Percentiles rank a stretch among this genome's conserved stretches.
Conservation (phyloP, 2,329 filamentous ascomycete genomes). For the Mycogone perniciosa region DNA sequence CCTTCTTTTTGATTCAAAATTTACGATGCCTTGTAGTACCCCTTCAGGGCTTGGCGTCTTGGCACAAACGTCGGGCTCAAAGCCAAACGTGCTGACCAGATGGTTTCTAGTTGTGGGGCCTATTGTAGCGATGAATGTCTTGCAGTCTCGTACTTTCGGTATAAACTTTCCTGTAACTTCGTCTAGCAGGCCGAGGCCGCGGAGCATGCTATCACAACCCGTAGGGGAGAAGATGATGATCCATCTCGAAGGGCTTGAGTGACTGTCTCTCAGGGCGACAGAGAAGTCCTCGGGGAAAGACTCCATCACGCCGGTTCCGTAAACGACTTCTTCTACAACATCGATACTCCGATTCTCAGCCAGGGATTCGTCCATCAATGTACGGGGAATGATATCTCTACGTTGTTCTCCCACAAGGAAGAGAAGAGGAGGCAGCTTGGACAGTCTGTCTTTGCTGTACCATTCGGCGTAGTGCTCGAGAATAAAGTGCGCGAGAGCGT, state of each 20-base stretch:
- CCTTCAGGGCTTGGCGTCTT: conserved; percentile 77
- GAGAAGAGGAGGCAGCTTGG: conserved; percentile 57
- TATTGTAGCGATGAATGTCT: conserved; percentile 73
- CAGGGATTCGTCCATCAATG: conserved; percentile 55
- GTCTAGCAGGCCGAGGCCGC: conserved; percentile 47
- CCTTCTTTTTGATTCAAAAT: conserved; percentile 15
- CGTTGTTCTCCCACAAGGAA: conserved; percentile 89
- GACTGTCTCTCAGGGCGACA: conserved; percentile 40
- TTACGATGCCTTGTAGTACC: conserved; percentile 60
- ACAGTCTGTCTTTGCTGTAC: conserved; percentile 33
- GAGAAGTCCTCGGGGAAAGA: conserved; percentile 67
- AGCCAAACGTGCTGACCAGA: conserved; percentile 57
- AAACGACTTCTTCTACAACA: conserved; percentile 77
- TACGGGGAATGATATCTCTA: conserved; percentile 82
- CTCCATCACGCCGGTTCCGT: conserved; percentile 77
- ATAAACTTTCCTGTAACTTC: conserved; percentile 35
- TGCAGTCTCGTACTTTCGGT: conserved; percentile 26
- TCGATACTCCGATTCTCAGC: conserved; percentile 46
- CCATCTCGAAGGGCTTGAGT: conserved; percentile 49
- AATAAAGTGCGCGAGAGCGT: conserved; percentile 71
- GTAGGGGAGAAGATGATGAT: conserved; percentile 68
- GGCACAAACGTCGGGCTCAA: conserved; percentile 73
- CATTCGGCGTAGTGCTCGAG: conserved; percentile 63
- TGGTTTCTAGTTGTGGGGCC: conserved; percentile 85
- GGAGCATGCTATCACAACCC: conserved; percentile 56